A percentile compares a stretch with the other conserved stretches of the same genome.
phyloP scores from a whole-genome alignment of 768 basidiomycete genomes.

The Auricularia heimuer region DNA sequence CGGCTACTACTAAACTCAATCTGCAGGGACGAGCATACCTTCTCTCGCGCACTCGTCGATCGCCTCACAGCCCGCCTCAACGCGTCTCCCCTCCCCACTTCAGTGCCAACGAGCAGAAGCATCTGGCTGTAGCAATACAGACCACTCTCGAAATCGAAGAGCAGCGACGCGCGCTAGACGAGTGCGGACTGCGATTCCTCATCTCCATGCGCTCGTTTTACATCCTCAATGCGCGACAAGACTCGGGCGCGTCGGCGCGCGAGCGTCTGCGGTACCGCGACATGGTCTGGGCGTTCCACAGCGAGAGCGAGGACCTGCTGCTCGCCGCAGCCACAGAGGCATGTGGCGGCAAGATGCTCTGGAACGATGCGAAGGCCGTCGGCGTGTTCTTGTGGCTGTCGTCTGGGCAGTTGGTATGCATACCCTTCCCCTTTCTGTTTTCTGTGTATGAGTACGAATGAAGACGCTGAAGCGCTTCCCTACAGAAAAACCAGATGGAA shows the following conservation, averaged over 20 bases:
- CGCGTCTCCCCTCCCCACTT: constrained; percentile 57
- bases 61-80: constrained; percentile 59
- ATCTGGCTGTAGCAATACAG: constrained; percentile 76
- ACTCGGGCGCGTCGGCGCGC: constrained; percentile 25
- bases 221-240: constrained; percentile 57
- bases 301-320: constrained; percentile 84
- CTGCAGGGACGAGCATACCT: constrained; percentile 38
- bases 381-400: constrained; percentile 89
- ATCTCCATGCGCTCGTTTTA: constrained; percentile 89
- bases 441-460: too few species aligned
- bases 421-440: neutral
- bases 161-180: constrained; percentile 81
- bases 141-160: constrained; percentile 85
- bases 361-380: constrained; percentile 78
- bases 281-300: constrained; percentile 95
- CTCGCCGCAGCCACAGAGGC: constrained; percentile 58
- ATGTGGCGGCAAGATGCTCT: constrained; percentile 78
- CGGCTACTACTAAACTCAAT: neutral
- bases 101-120: constrained; percentile 70
- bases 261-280: constrained; percentile 85
- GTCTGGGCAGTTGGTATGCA: constrained; percentile 60
- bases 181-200: constrained; percentile 87
- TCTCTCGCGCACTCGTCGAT: constrained; percentile 50
- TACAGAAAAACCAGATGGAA: constrained; percentile 74
- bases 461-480: neutral